Conservation (phyloP, 371 early-diverging fungal species). For the Entomophthora muscae region DNA sequence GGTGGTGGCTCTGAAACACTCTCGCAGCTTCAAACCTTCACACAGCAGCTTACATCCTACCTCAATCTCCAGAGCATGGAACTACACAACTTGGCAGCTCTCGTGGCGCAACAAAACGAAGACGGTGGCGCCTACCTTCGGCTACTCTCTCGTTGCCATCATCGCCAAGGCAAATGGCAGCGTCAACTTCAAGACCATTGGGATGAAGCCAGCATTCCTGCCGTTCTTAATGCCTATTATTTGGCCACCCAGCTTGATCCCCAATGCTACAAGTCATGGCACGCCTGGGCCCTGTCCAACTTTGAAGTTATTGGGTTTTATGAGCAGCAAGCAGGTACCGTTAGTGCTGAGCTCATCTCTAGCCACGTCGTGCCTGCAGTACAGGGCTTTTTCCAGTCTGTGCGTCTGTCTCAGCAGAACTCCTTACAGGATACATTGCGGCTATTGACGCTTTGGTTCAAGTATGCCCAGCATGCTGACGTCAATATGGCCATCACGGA, state of each 20-base stretch:
- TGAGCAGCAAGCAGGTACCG: slow-evolving; percentile 19
- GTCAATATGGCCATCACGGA: slow-evolving; percentile 75
- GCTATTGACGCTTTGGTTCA: slow-evolving; percentile 90
- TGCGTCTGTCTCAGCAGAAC: slow-evolving; percentile 76
- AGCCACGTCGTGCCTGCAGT: slow-evolving; percentile 21
- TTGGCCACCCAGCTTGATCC: slow-evolving; percentile 83
- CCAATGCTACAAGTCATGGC: slow-evolving; percentile 97
- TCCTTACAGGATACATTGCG: slow-evolving; percentile 93
- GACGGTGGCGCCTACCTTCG: slow-evolving; percentile 11
- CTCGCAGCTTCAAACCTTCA: slow-evolving; percentile 39
- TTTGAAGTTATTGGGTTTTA: slow-evolving; percentile 72
- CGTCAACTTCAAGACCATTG: slow-evolving; percentile 57
- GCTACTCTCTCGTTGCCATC: slow-evolving; percentile 76
- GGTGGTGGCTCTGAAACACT: slow-evolving; percentile 36
- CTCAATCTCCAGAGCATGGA: slow-evolving; percentile 18
- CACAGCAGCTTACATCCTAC: slow-evolving; percentile 34
- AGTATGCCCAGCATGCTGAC: slow-evolving; percentile 76
- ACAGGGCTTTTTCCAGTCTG: slow-evolving; percentile 84
- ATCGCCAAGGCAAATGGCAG: slow-evolving; percentile 90
- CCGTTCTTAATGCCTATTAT: slow-evolving; percentile 61
- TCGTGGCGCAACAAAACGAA: background rate
- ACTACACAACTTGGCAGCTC: slow-evolving; percentile 15
- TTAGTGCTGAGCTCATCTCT: background rate
- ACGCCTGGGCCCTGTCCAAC: slow-evolving; percentile 91
- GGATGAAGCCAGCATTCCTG: slow-evolving; percentile 53